phyloP scores from a whole-genome alignment of 2,329 filamentous ascomycete genomes.

The Colletotrichum godetiae region DNA sequence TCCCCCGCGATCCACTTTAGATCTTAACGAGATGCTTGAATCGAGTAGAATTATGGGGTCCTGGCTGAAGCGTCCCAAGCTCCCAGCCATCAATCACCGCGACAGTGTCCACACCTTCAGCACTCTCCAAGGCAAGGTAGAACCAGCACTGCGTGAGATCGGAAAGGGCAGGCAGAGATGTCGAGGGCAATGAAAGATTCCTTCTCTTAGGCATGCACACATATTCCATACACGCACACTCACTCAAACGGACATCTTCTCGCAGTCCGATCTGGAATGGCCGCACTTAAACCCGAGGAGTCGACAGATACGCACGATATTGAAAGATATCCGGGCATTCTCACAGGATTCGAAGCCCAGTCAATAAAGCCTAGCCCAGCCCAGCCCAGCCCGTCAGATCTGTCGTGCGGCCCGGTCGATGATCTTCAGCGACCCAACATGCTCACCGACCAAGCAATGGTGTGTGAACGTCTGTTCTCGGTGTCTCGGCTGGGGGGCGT shows the following conservation, averaged over 20 bases:
- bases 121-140: not conserved
- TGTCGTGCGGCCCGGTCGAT: conserved; percentile 9
- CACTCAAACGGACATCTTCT: not conserved
- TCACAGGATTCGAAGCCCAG: conserved; percentile 1
- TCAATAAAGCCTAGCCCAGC: not conserved
- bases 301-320: conserved; percentile 7
- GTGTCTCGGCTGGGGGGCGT: conserved; percentile 30
- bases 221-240: not conserved
- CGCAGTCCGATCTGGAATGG: not conserved
- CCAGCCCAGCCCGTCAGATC: not conserved
- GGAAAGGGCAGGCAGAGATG: conserved; percentile 1
- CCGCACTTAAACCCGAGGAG: not conserved
- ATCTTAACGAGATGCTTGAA: conserved; percentile 36
- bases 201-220: not conserved
- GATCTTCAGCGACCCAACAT: conserved; percentile 24
- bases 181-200: not conserved
- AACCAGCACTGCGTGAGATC: conserved; percentile 16
- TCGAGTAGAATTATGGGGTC: conserved; percentile 31
- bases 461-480: conserved; percentile 32
- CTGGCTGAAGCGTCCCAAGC: not conserved
- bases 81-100: conserved; percentile 20
- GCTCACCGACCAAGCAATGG: conserved; percentile 32
- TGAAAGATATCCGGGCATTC: not conserved
- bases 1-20: conserved; percentile 33
- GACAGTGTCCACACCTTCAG: conserved; percentile 5